A percentile compares a stretch with the other conserved stretches of the same genome.
These are phyloP conservation scores for Tetrahymena thermophila DNA, from an alignment of 73 alveolate genomes.

Conservation along the genomic window DNA sequence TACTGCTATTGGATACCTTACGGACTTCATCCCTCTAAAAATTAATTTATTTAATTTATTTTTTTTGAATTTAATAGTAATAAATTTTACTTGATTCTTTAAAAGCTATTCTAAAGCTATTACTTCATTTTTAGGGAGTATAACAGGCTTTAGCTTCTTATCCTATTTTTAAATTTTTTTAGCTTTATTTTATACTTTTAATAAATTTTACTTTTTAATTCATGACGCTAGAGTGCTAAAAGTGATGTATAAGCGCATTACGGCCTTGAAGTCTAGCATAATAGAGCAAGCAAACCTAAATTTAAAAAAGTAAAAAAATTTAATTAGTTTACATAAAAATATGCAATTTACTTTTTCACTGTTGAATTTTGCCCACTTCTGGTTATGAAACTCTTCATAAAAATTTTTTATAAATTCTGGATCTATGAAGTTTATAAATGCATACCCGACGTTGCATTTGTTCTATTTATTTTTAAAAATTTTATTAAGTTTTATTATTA, in stretches of 20 bases:
- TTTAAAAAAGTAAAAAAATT: background rate
- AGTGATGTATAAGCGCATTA: conserved; percentile 18
- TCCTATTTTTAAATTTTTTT: background rate
- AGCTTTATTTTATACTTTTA: background rate
- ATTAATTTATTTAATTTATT: background rate
- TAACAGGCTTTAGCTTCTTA: conserved; percentile 39
- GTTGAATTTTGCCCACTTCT: conserved; percentile 81
- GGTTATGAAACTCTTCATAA: conserved; percentile 78
- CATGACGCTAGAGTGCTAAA: conserved; percentile 43
- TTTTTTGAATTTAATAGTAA: background rate
- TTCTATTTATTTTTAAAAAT: conserved; percentile 26
- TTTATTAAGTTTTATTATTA: background rate
- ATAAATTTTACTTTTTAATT: conserved; percentile 32
- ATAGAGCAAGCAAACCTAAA: conserved; percentile 61
- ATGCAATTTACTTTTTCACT: conserved; percentile 44
- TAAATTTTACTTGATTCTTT: background rate
- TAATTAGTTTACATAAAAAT: background rate
- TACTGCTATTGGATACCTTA: background rate
- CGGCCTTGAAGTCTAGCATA: conserved; percentile 86
- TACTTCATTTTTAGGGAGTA: conserved; percentile 31
- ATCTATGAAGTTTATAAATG: conserved; percentile 92
- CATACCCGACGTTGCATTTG: conserved; percentile 94
- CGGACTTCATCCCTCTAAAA: background rate
- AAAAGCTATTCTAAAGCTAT: background rate
- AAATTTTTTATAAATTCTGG: conserved; percentile 64